A percentile compares a stretch with the other conserved stretches of the same genome.
Evolutionary conservation across 2,329 filamentous ascomycete species (phyloP).

Genomic region (Simplicillium aogashimaense): DNA sequence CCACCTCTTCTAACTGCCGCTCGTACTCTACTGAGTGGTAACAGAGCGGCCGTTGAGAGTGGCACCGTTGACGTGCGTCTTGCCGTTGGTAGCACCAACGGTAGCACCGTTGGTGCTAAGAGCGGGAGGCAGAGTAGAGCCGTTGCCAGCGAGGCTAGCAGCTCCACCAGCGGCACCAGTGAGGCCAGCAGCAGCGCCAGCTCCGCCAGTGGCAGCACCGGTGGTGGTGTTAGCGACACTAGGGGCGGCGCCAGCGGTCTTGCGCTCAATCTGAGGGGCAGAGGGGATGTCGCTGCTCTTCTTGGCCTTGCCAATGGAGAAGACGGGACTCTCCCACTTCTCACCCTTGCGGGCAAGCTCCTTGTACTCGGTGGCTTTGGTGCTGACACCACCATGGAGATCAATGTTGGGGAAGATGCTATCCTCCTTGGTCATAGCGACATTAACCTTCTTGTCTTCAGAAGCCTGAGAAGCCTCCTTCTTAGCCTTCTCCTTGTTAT

Average conservation of each 20-base stretch:
- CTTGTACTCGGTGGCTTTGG: conserved; percentile 90
- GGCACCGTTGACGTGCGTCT: conserved; percentile 3
- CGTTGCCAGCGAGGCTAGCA: conserved; percentile 7
- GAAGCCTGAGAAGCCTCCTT: neutral
- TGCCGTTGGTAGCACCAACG: conserved; percentile 9
- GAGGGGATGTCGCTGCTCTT: conserved; percentile 63
- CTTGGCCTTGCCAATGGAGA: conserved; percentile 70
- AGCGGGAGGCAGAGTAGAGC: conserved; percentile 6
- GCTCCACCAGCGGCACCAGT: conserved; percentile 7
- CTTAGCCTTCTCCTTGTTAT: conserved; percentile 71
- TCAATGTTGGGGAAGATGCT: conserved; percentile 81
- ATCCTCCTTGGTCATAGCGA: conserved; percentile 54
- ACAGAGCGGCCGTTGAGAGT: conserved; percentile 5
- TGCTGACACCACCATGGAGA: conserved; percentile 73
- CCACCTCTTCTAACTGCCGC: conserved; percentile 5
- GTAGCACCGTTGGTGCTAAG: conserved; percentile 4
- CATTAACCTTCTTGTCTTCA: conserved; percentile 49
- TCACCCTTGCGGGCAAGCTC: conserved; percentile 81
- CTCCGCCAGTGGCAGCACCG: conserved; percentile 7
- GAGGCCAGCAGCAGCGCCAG: conserved; percentile 2
- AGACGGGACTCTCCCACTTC: conserved; percentile 90
- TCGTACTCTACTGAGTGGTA: conserved; percentile 9
- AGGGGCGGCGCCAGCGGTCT: conserved; percentile 19
- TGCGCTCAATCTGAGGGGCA: conserved; percentile 40
- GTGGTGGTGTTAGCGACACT: conserved; percentile 6